Evolutionary conservation across 441 rosid genomes (phyloP).

Genomic region (Sinapis alba): DNA sequence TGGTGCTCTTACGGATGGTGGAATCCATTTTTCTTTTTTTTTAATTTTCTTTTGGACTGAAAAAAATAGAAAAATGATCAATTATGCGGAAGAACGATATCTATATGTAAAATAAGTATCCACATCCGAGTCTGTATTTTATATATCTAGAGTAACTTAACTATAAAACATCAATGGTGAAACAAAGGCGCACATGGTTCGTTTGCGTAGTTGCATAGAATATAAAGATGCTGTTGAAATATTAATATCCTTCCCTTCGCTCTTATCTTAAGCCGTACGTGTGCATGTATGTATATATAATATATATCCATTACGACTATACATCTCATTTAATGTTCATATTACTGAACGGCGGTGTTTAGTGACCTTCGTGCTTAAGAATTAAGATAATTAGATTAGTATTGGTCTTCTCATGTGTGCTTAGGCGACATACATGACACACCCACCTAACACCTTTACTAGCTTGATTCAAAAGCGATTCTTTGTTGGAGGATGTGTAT

Average conservation of each 20-base stretch:
- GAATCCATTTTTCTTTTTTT: too few relatives aligned
- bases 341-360: slow-evolving; percentile 19
- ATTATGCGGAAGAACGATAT: not conserved
- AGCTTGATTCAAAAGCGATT: slow-evolving; percentile 29
- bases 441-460: slow-evolving; percentile 27
- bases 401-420: slow-evolving; percentile 1
- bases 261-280: slow-evolving; percentile 35
- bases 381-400: slow-evolving; percentile 5
- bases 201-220: slow-evolving; percentile 20
- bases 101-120: not conserved
- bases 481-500: slow-evolving; percentile 22
- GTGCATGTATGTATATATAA: not conserved
- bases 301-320: slow-evolving; percentile 9
- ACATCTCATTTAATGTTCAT: slow-evolving; percentile 12
- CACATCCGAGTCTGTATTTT: not conserved
- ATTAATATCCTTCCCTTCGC: slow-evolving; percentile 12
- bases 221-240: slow-evolving; percentile 7
- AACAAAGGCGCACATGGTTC: slow-evolving; percentile 18
- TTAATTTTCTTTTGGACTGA: too few relatives aligned
- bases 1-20: too few relatives aligned
- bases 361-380: slow-evolving; percentile 21
- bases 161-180: not conserved
- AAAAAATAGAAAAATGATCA: too few relatives aligned
- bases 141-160: not conserved
- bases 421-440: slow-evolving; percentile 13